Evolutionary conservation across 441 rosid species (phyloP).

Genomic region (Capsella rubella): DNA sequence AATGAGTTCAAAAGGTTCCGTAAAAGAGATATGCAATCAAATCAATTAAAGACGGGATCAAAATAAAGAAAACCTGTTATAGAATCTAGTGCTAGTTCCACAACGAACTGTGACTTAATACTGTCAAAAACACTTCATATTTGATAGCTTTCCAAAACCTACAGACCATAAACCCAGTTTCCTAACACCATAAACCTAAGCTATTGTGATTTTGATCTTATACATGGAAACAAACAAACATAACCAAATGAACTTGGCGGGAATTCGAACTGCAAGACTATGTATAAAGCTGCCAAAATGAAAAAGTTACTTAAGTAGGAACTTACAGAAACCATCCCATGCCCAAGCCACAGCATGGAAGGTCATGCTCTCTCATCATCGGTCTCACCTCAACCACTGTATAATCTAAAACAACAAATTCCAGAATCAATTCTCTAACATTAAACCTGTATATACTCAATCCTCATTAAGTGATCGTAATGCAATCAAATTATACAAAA

Average conservation of each 20-base stretch:
- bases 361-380: constrained; percentile 53
- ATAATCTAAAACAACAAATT: constrained; percentile 54
- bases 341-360: constrained; percentile 90
- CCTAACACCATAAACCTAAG: neutral
- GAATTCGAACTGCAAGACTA: neutral
- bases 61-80: neutral
- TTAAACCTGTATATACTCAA: neutral
- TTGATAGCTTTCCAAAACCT: constrained; percentile 1
- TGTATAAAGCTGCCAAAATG: neutral
- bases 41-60: neutral
- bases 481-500: neutral
- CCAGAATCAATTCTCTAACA: constrained; percentile 11
- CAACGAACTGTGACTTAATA: neutral
- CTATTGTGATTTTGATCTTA: neutral
- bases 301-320: neutral
- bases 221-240: neutral
- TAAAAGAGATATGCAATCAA: neutral
- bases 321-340: constrained; percentile 93
- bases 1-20: neutral
- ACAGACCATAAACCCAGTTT: neutral
- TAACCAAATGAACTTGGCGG: neutral
- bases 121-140: neutral
- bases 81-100: neutral
- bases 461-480: constrained; percentile 14
- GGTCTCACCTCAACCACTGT: constrained; percentile 61